Conservation (phyloP, 805 yeast species). For the Lachancea sp. region DNA sequence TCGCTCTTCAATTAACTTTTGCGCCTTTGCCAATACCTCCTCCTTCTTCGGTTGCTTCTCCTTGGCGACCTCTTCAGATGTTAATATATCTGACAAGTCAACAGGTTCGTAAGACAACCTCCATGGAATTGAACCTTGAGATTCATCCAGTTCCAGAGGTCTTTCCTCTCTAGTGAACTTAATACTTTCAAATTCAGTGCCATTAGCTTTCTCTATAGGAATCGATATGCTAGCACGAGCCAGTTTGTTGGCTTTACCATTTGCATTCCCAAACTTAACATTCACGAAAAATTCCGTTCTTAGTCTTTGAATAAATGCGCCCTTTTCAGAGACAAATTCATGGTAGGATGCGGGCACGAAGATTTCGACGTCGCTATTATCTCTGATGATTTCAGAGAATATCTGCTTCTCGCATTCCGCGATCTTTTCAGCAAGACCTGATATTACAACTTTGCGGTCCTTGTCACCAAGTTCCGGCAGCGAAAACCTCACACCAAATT, state of each 20-base stretch:
- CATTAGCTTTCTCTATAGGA: conserved; percentile 44
- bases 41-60: conserved; percentile 45
- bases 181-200: conserved; percentile 36
- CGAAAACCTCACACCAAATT: conserved; percentile 53
- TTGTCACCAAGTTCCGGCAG: conserved; percentile 57
- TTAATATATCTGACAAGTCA: conserved; percentile 26
- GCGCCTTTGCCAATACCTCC: conserved; percentile 32
- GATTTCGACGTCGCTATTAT: conserved; percentile 46
- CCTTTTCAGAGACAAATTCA: conserved; percentile 59
- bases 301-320: conserved; percentile 52
- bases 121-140: conserved; percentile 51
- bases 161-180: conserved; percentile 44
- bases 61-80: conserved; percentile 29
- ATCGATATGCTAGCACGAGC: conserved; percentile 38
- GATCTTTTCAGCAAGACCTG: conserved; percentile 62
- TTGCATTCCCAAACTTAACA: conserved; percentile 50
- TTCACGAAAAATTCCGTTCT: conserved; percentile 48
- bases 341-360: conserved; percentile 54
- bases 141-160: conserved; percentile 20
- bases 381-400: conserved; percentile 48
- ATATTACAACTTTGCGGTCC: conserved; percentile 47
- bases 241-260: conserved; percentile 45
- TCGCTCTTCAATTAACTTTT: conserved; percentile 40
- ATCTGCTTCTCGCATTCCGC: conserved; percentile 59
- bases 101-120: conserved; percentile 43